Percentiles rank a stretch among this genome's conserved stretches.
Conservation (phyloP, 441 rosid genomes). For the Aleurites moluccanus region DNA sequence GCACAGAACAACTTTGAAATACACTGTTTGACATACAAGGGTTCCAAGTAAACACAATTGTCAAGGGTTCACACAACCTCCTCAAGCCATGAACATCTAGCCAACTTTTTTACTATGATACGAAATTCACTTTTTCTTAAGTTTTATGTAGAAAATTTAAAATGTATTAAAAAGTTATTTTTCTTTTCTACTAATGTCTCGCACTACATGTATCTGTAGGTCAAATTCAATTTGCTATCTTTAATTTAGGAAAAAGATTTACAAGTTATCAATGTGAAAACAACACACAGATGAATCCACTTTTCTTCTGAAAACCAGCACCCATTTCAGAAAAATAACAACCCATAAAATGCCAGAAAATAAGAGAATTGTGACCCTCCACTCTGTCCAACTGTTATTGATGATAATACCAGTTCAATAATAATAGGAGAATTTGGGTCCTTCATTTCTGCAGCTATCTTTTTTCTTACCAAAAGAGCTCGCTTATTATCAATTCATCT, state of each 20-base stretch:
- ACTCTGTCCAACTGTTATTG: background rate
- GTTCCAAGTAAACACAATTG: too few relatives aligned
- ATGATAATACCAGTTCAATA: background rate
- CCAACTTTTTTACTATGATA: background rate
- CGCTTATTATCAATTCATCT: background rate
- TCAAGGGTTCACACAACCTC: background rate
- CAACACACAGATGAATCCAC: background rate
- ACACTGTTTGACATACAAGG: too few relatives aligned
- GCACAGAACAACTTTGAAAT: background rate
- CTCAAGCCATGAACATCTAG: slow-evolving; percentile 1
- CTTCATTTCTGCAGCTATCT: background rate
- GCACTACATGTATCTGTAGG: background rate
- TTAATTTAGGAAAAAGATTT: background rate
- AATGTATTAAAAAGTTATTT: background rate
- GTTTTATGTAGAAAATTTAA: background rate
- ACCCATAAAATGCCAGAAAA: background rate
- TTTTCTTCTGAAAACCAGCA: background rate
- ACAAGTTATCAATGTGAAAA: background rate
- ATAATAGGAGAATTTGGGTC: background rate
- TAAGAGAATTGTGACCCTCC: background rate
- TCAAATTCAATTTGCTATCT: background rate
- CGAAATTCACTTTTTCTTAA: background rate
- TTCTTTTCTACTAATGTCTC: background rate
- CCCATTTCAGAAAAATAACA: background rate
- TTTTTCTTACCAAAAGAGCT: background rate